Evolutionary conservation across 805 yeast species (phyloP).

Genomic region (Kluyveromyces wickerhamii): DNA sequence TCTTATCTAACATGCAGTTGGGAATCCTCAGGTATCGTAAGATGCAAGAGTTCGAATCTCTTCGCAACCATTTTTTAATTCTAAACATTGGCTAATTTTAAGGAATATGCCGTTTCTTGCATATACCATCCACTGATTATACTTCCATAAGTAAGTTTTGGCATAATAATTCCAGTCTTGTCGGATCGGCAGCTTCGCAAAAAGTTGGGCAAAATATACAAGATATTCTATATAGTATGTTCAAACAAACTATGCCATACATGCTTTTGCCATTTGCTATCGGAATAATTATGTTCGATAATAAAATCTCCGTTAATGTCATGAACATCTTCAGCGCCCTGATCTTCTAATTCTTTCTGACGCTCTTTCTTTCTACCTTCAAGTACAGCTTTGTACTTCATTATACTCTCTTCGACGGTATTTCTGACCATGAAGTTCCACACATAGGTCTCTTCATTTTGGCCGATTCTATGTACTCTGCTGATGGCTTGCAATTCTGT

Average conservation of each 20-base stretch:
- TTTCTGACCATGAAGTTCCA: conserved; percentile 86
- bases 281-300: conserved; percentile 22
- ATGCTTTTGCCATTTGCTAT: conserved; percentile 23
- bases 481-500: conserved; percentile 88
- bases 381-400: conserved; percentile 30
- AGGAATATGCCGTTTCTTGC: no score
- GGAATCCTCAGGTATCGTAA: conserved; percentile 24
- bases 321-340: conserved; percentile 7
- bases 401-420: conserved; percentile 84
- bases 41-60: conserved; percentile 26
- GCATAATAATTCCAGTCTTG: no score
- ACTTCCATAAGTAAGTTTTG: no score
- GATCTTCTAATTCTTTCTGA: conserved; percentile 4
- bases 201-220: background rate
- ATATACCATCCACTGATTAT: no score
- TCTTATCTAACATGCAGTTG: conserved; percentile 11
- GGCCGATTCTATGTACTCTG: conserved; percentile 90
- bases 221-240: conserved; percentile 4
- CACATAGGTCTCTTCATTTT: conserved; percentile 67
- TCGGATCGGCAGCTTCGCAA: no score
- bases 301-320: conserved; percentile 19
- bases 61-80: conserved; percentile 22
- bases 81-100: no score
- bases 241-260: conserved; percentile 27
- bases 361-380: conserved; percentile 11